Conservation (phyloP, 2,329 filamentous ascomycete genomes). For the Verticillium albo-atrum region DNA sequence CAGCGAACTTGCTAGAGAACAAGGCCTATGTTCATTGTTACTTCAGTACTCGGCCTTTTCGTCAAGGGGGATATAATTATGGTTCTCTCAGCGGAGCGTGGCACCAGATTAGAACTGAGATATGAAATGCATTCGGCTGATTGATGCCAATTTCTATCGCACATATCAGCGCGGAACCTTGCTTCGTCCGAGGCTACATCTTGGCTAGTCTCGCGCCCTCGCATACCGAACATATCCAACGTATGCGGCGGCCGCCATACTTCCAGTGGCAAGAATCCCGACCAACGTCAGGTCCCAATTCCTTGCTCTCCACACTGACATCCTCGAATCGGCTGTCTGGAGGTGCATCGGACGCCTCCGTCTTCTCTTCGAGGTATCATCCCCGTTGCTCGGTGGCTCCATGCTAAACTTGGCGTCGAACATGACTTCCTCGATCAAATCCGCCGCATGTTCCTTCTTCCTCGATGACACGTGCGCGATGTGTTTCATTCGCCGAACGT, state of each 20-base stretch:
- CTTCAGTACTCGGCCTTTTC: too few species aligned
- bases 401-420: slow-evolving; percentile 25
- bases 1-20: too few species aligned
- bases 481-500: slow-evolving; percentile 29
- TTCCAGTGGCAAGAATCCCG: background rate
- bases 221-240: background rate
- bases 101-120: too few species aligned
- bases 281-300: slow-evolving; percentile 4
- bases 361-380: background rate
- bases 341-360: slow-evolving; percentile 32
- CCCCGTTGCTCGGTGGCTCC: background rate
- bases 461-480: slow-evolving; percentile 31
- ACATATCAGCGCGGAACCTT: too few species aligned
- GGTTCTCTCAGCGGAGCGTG: too few species aligned
- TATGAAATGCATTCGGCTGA: too few species aligned
- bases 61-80: too few species aligned
- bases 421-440: slow-evolving; percentile 37
- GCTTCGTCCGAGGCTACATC: too few species aligned
- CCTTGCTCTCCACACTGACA: slow-evolving; percentile 15
- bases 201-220: too few species aligned
- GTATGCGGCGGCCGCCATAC: background rate
- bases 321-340: slow-evolving; percentile 37
- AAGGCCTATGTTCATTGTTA: too few species aligned
- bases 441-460: slow-evolving; percentile 31
- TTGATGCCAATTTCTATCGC: too few species aligned